A percentile compares a stretch with the other conserved stretches of the same genome.
These are phyloP conservation scores for Kodamaea sagamina DNA, from an alignment of 805 yeast species.

Conservation along the genomic window DNA sequence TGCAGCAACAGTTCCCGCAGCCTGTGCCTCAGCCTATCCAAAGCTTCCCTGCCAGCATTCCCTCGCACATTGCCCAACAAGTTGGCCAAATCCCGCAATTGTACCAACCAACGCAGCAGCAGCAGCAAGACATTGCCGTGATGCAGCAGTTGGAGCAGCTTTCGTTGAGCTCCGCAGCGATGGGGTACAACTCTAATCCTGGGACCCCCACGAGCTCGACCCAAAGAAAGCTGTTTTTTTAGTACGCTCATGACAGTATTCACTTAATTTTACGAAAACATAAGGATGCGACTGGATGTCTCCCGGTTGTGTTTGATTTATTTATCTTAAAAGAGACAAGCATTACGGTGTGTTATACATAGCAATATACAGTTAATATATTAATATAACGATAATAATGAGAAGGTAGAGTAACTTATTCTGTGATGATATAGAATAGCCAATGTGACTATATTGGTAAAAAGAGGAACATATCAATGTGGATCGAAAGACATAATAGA, in stretches of 20 bases:
- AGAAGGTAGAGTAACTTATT: no score
- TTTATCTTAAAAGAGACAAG: neutral
- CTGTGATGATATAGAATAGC: no score
- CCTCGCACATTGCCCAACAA: constrained; percentile 8
- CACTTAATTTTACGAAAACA: constrained; percentile 1
- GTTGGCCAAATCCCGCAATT: constrained; percentile 6
- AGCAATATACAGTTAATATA: neutral
- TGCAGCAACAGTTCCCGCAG: constrained; percentile 1
- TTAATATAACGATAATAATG: no score
- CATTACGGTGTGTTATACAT: neutral
- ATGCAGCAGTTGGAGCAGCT: constrained; percentile 50
- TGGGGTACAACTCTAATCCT: constrained; percentile 48
- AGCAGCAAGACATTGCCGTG: constrained; percentile 33
- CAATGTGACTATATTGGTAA: no score
- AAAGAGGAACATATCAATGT: no score
- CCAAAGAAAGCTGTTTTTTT: constrained; percentile 29
- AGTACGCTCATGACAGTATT: constrained; percentile 6
- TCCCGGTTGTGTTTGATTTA: no score
- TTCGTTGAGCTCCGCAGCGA: constrained; percentile 47
- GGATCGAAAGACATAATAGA: no score
- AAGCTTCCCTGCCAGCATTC: constrained; percentile 1
- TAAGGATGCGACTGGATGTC: neutral
- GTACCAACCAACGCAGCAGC: constrained; percentile 8
- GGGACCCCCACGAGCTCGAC: constrained; percentile 36
- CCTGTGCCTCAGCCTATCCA: constrained; percentile 4